phyloP scores from a whole-genome alignment of 768 basidiomycete species.

The Trametes maxima region DNA sequence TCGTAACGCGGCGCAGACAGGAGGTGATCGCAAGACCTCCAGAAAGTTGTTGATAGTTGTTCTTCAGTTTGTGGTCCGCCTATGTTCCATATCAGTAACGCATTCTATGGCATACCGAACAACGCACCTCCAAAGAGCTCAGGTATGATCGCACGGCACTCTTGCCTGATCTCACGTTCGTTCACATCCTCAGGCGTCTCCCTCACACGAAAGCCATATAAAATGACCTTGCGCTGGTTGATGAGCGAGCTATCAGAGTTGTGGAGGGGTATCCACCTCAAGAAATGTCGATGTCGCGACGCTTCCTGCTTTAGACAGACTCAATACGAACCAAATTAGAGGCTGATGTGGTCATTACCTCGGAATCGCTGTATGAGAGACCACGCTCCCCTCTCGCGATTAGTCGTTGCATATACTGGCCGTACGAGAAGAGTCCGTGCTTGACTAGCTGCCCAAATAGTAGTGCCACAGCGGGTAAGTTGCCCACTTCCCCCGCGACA shows the following conservation, averaged over 20 bases:
- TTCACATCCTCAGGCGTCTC: slow-evolving; percentile 71
- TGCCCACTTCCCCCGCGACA: slow-evolving; percentile 56
- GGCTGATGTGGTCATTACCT: slow-evolving; percentile 34
- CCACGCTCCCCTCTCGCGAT: slow-evolving; percentile 76
- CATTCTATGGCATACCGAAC: not conserved
- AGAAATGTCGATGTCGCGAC: slow-evolving; percentile 70
- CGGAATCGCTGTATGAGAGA: slow-evolving; percentile 43
- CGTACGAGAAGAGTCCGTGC: slow-evolving; percentile 71
- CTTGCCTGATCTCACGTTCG: slow-evolving; percentile 71
- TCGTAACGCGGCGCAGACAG: slow-evolving; percentile 68
- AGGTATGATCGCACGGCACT: slow-evolving; percentile 65
- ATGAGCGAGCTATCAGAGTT: slow-evolving; percentile 58
- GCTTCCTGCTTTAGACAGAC: slow-evolving; percentile 37
- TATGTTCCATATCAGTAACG: slow-evolving; percentile 4
- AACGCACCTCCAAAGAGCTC: slow-evolving; percentile 64
- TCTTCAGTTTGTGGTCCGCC: slow-evolving; percentile 14
- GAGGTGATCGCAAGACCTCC: slow-evolving; percentile 48
- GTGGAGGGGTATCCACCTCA: slow-evolving; percentile 73
- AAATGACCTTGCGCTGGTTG: slow-evolving; percentile 66
- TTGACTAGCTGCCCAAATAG: slow-evolving; percentile 75
- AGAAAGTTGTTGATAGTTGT: slow-evolving; percentile 18
- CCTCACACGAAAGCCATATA: slow-evolving; percentile 70
- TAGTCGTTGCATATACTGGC: slow-evolving; percentile 75
- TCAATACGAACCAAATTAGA: not conserved
- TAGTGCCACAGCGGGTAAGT: slow-evolving; percentile 61